Base-by-base conservation (phyloP, 1,284 basidiomycete species). In the Cryptococcus sp. region DNA sequence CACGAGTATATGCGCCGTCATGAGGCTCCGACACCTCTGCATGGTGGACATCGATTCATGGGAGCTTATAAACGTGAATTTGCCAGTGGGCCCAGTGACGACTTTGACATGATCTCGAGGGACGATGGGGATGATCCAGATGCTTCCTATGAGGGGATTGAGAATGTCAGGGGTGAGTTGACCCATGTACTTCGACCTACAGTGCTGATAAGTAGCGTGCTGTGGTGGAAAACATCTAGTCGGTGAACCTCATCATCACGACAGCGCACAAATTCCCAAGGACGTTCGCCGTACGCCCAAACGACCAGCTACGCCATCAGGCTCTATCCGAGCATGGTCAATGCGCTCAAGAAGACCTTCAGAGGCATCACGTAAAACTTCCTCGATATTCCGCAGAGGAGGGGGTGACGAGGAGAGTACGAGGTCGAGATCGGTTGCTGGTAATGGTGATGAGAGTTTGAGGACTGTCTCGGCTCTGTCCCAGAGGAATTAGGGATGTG, bases 141-240 rank as follows among this genome's bases (percentile, higher is more conserved):
- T 59, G 85, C 85, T 46, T 88, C 83, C 1, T 98, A 85, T 69
- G 93, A 98, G 64, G 94, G 92, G 0, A 70, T 98, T 44, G 93
- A 97, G 75, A 94, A 96, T 64, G 91, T 94, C 23, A 82, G 91
- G 31, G 69, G 70, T 73, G 45, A 60, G 69, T 53, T 10, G 24
- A 24, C 42, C 13, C 21, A 21, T 39, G 21, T n/a, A 25, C 1
- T 21, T 45, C 14, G 7, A 16, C 25, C 34, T 28, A 37, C 2
- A 39, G 39, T 61, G 59, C 45, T 44, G 36, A 48, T n/a, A 3
- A 9, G 7, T 53, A 46, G 91, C 91, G 1, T 97, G 92, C 73
- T 97, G 92, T 66, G 90, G 93, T 71, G 94, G 94, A 23, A 63
- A 82, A 80, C 94, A 98, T 74, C 78, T 80, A 47, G 77, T 82